Evolutionary conservation across 1,284 basidiomycete genomes (phyloP).

Genomic region (Puccinia triticina): DNA sequence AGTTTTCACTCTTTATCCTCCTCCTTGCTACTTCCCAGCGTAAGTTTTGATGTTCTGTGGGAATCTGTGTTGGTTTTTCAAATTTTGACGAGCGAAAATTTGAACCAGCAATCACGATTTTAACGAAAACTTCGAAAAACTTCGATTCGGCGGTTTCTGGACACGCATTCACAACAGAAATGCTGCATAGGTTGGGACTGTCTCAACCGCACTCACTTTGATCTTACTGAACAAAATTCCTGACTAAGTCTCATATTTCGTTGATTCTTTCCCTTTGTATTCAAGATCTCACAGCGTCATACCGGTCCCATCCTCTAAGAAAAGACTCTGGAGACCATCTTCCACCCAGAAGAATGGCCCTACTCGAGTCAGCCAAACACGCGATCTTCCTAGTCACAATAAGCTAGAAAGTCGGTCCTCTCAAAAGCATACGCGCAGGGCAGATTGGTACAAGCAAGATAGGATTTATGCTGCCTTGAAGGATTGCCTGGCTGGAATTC

Average conservation of each 20-base stretch:
- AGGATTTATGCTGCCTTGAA: conserved; percentile 28
- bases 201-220: background rate
- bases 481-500: conserved; percentile 14
- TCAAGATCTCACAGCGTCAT: background rate
- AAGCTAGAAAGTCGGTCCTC: conserved; percentile 7
- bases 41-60: background rate
- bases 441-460: conserved; percentile 25
- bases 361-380: background rate
- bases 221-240: background rate
- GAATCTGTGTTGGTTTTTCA: too few species aligned
- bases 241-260: background rate
- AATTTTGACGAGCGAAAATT: background rate
- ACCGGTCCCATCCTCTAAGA: background rate
- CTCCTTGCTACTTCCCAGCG: conserved; percentile 3
- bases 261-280: background rate
- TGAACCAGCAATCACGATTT: conserved; percentile 12
- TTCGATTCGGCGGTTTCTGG: conserved; percentile 10
- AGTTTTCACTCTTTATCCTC: conserved; percentile 16
- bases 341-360: conserved; percentile 5
- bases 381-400: conserved; percentile 1
- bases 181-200: conserved; percentile 16
- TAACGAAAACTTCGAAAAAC: background rate
- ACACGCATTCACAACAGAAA: background rate
- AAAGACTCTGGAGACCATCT: conserved; percentile 9
- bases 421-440: background rate